phyloP scores from a whole-genome alignment of 2,329 filamentous ascomycete genomes.

The Ascochyta pisi region DNA sequence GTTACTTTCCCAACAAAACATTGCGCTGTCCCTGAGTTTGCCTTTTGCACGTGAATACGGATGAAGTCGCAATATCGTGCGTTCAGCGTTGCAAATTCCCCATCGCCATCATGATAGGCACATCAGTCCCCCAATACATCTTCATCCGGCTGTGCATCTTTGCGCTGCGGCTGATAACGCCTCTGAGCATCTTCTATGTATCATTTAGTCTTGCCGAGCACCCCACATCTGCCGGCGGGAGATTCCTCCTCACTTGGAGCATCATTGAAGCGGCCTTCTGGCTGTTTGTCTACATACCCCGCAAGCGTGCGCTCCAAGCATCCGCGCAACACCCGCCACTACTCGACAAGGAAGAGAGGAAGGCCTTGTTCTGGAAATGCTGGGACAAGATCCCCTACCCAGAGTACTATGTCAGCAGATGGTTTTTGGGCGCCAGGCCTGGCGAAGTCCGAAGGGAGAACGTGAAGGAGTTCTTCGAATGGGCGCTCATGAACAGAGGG shows the following conservation, averaged over 20 bases:
- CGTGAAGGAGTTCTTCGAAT: constrained; percentile 69
- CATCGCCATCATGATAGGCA: constrained; percentile 49
- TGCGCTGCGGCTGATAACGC: constrained; percentile 58
- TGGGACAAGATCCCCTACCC: constrained; percentile 62
- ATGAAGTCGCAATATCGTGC: constrained; percentile 1
- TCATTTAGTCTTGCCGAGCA: constrained; percentile 47
- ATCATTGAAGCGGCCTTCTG: constrained; percentile 63
- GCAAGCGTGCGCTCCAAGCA: constrained; percentile 59
- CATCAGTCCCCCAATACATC: constrained; percentile 49
- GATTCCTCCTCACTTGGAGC: constrained; percentile 54
- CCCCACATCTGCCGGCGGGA: constrained; percentile 34
- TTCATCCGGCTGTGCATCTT: constrained; percentile 59
- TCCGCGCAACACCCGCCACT: constrained; percentile 59
- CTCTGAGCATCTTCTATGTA: constrained; percentile 57
- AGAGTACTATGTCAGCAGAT: constrained; percentile 65
- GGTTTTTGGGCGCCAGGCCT: constrained; percentile 69
- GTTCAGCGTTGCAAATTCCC: background rate
- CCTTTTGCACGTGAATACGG: constrained; percentile 7
- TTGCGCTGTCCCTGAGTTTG: background rate
- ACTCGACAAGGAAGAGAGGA: constrained; percentile 57
- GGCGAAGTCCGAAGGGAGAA: constrained; percentile 71
- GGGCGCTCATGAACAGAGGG: constrained; percentile 69
- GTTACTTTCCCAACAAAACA: background rate
- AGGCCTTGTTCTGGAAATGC: constrained; percentile 64
- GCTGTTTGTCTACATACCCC: constrained; percentile 61